Conservation (phyloP, 2,329 filamentous ascomycete genomes). For the Colletotrichum sp. region DNA sequence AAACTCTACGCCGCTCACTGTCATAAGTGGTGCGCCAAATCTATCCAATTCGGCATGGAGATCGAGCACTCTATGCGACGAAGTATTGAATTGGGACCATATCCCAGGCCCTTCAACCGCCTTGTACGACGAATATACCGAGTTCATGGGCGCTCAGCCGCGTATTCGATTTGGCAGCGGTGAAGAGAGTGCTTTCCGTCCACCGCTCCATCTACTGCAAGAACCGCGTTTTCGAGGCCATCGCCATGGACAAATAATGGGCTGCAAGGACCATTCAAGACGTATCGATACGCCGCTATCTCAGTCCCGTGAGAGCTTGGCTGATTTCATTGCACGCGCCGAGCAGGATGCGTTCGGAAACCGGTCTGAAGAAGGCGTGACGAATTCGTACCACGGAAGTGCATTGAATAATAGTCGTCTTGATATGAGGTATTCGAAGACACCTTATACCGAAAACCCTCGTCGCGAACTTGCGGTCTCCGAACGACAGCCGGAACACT, state of each 20-base stretch:
- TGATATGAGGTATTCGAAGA: not conserved
- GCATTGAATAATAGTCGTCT: not conserved
- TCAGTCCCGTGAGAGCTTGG: constrained; percentile 28
- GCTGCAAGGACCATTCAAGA: not conserved
- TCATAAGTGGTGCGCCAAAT: not conserved
- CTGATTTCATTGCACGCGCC: constrained; percentile 38
- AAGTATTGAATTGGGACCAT: not conserved
- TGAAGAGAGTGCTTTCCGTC: not conserved
- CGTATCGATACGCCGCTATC: not conserved
- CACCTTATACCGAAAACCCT: not conserved
- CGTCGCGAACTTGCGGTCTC: not conserved
- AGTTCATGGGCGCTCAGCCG: not conserved
- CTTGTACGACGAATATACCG: not conserved
- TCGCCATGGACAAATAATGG: not conserved
- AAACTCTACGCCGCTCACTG: not conserved
- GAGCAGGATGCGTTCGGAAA: constrained; percentile 29
- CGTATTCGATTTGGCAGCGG: not conserved
- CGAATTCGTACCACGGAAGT: not conserved
- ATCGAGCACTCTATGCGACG: not conserved
- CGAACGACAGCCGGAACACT: not conserved
- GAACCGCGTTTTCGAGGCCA: not conserved
- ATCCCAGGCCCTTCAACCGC: not conserved
- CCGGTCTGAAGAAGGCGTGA: not conserved
- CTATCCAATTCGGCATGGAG: not conserved
- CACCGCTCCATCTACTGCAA: not conserved